phyloP scores from a whole-genome alignment of 768 basidiomycete genomes.

The Boletellus ananas region DNA sequence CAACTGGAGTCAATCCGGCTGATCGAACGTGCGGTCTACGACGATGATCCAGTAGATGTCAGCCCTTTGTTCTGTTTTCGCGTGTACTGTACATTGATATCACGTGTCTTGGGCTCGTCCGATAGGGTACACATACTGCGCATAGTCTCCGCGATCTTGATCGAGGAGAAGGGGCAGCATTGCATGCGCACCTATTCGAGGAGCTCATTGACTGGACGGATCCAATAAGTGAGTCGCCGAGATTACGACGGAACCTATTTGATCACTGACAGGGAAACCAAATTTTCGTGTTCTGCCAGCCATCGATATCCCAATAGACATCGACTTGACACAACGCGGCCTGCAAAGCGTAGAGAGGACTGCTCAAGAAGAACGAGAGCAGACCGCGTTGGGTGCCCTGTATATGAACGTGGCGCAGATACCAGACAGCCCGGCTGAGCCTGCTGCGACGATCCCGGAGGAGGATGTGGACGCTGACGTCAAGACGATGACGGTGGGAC shows the following conservation, averaged over 20 bases:
- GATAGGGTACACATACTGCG: slow-evolving; percentile 66
- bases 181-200: slow-evolving; percentile 81
- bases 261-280: slow-evolving; percentile 20
- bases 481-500: slow-evolving; percentile 64
- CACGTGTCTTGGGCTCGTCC: slow-evolving; percentile 33
- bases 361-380: slow-evolving; percentile 74
- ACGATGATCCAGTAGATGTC: slow-evolving; percentile 85
- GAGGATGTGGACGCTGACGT: slow-evolving; percentile 66
- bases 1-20: slow-evolving; percentile 70
- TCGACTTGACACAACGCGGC: slow-evolving; percentile 56
- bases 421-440: slow-evolving; percentile 76
- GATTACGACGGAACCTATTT: slow-evolving; percentile 13
- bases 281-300: slow-evolving; percentile 34
- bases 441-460: slow-evolving; percentile 53
- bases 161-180: slow-evolving; percentile 79
- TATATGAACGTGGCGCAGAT: slow-evolving; percentile 71
- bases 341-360: slow-evolving; percentile 63
- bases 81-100: slow-evolving; percentile 51
- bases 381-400: slow-evolving; percentile 68
- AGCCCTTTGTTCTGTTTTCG: slow-evolving; percentile 48
- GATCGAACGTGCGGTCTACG: slow-evolving; percentile 86
- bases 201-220: slow-evolving; percentile 86
- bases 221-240: slow-evolving; percentile 60
- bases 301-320: slow-evolving; percentile 58
- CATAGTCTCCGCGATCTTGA: slow-evolving; percentile 84